Evolutionary conservation across 108 stramenopile species (phyloP), one percentile per base, ranked within the genome.

Genomic region (Poteriospumella lacustris): DNA sequence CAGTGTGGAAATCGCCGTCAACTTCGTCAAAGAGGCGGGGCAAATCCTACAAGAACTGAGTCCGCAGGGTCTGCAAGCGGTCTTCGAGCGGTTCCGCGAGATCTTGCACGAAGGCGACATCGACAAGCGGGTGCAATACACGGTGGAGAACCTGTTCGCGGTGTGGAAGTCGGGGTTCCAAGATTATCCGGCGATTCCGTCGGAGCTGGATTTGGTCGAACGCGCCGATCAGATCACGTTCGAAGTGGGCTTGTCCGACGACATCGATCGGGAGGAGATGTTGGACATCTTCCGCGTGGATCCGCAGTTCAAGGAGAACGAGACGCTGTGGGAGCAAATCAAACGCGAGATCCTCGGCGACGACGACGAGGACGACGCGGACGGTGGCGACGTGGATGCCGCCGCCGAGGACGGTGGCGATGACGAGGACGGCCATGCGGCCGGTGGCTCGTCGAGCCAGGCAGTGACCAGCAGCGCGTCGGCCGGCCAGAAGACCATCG

Each of bases 171-270:
- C 15, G 24, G 91, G 89, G 0, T 97, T 97, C 75, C 75, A 75
- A 38, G 93, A 95, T 41, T 92, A 87, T 82, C 91, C 92, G 9
- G 88, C 87, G 1, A 85, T 94, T 9, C 88, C 92, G 0, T 68
- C 91, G 28, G 86, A 95, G 68, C 86, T 99, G 83, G 98, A 99
- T 88, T 80, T 99, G 72, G 96, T 99, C 31, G 98, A 99, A 86
- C 78, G 84, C 26, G 94, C 94, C 31, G 98, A 99, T 83, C 96
- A 97, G 85, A 99, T 99, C 78, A 96, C 93, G 0, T 95, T 96
- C 82, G 95, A 97, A 79, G 78, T 96, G 31, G 83, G 91, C 41
- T 86, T 99, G 76, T 94, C 95, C 84, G 96, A 99, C 75, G 93
- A 92, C 58, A 72, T 98, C 69, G 84, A 88, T 62, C 90, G 86